Evolutionary conservation across 1,139 yeast genomes (phyloP), one percentile per base, ranked within the genome.

Genomic region (Magnusiomyces suaveolens): DNA sequence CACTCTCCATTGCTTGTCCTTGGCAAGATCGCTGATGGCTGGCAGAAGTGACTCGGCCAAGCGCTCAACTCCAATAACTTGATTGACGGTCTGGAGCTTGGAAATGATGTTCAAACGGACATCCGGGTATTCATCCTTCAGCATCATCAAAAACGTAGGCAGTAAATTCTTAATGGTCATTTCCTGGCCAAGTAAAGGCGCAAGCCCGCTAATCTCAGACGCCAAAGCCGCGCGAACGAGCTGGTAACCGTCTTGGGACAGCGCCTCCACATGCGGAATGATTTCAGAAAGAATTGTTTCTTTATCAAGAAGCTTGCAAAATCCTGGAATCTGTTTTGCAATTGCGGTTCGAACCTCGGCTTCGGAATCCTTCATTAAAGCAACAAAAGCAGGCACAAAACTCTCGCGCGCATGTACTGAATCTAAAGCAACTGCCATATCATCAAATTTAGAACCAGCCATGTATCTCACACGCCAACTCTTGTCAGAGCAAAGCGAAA

Each of bases 381-480:
- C 71, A 61, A 89, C 76, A 67, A 92, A 85, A 48, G 83, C 86
- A 64, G 80, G 84, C 60, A 80, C 84, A 64, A 83, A 80, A 70
- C 74, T 78, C 59, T 73, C 72, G 56, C 82, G 82, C 51, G 75
- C 72, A 57, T 76, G 80, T 51, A 75, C 75, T 55, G 74, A 71
- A 62, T 77, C 76, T 66, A 90, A 84, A 62, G 83, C 83, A 32
- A 73, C 66, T 2, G 95, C 88, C 59, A 94, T 79, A 60, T 77
- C 76, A 63, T 83, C 87, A 66, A 88, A 90, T 65, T 89, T 79
- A 68, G 90, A 97, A 29, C 97, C 96, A 29, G 96, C 95, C 81
- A 95, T 89, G 72, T 92, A 94, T 65, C 98, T 81, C 56, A 94
- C 97, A 70, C 98, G 84, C 99, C 99, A 94, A 65, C 95, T 86